Evolutionary conservation across 306 rosid species (phyloP).

Genomic region (Gynostemma pentaphyllum): DNA sequence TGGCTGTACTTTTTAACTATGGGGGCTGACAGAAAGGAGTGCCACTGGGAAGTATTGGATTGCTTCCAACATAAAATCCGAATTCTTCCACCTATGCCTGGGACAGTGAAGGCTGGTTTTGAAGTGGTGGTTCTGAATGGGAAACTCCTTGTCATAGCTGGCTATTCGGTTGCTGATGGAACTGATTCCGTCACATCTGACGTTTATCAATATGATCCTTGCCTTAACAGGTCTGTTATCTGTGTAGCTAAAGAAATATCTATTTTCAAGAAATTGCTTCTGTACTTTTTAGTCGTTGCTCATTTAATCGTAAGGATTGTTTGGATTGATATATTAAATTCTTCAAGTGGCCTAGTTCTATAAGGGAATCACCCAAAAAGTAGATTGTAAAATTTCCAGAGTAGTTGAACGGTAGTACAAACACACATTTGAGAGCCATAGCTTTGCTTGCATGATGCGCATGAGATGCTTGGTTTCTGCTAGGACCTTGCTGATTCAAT

Average conservation of each 20-base stretch:
- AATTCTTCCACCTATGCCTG: constrained; percentile 69
- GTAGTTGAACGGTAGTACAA: background rate
- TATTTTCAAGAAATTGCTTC: background rate
- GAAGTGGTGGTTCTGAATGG: constrained; percentile 70
- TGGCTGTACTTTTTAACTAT: constrained; percentile 76
- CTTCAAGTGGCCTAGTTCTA: too few species aligned
- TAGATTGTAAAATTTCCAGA: too few species aligned
- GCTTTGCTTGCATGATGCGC: too few species aligned
- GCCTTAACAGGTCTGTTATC: constrained; percentile 52
- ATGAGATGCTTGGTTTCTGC: background rate
- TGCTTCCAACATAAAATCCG: constrained; percentile 41
- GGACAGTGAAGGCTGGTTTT: constrained; percentile 41
- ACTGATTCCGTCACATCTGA: constrained; percentile 45
- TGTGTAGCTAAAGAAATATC: background rate
- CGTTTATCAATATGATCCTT: constrained; percentile 69
- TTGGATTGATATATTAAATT: background rate
- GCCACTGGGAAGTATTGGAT: constrained; percentile 93
- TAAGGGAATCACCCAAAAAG: background rate
- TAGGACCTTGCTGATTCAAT: background rate
- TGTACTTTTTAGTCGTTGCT: background rate
- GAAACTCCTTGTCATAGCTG: constrained; percentile 84
- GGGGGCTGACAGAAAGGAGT: constrained; percentile 45
- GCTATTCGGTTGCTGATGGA: constrained; percentile 40
- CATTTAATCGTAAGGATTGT: background rate
- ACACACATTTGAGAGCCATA: background rate